Evolutionary conservation across 202 grass and related monocot genomes (phyloP), one percentile per base, ranked within the genome.

Genomic region (Zoysia matrella): DNA sequence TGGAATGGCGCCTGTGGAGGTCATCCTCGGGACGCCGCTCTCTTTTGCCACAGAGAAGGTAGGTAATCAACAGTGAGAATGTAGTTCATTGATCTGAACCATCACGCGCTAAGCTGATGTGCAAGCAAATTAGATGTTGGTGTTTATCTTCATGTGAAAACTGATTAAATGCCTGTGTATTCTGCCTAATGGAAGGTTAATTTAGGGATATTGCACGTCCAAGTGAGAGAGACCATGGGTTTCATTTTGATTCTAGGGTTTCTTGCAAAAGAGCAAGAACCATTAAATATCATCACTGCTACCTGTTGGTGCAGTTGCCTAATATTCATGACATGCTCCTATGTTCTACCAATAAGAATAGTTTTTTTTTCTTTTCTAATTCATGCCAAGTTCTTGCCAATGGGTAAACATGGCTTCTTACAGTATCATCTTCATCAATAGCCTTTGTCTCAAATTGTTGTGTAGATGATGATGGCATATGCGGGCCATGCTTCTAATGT

Each of bases 401-500:
- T 60, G 61, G 64, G 76, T 15, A 50, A 52, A 54, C 10, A 36
- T 65, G 60, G 10, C 4, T 30, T 47, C 45, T 63, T 72, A 53
- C 47, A 68, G 43, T 75, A 52, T 80, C 42, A 66, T 88, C 44
- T 74, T 62, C 11, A 65, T 68, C 3, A 9, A 69, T 58, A 65
- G 54, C 47, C 50, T 80, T 66, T 80, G 49, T 41, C 49, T 54
- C 7, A 67, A 36, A 47, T 81, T 78, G 60, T 77, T 90, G 45
- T 77, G 56, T 79, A 98, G 95, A 65, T 98, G 82, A 84, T 95
- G 69, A 80, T 67, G 45, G 78, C 88, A 84, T 97, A 94, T 88
- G 90, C 77, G 7, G 95, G 92, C 74, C 69, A 88, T 63, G 52
- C 85, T 68, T 93, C 88, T 77, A 89, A 91, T 84, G 76, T 91